These are phyloP conservation scores for Herpetomonas tarakana DNA, from an alignment of 208 protist genomes.

Conservation along the genomic window DNA sequence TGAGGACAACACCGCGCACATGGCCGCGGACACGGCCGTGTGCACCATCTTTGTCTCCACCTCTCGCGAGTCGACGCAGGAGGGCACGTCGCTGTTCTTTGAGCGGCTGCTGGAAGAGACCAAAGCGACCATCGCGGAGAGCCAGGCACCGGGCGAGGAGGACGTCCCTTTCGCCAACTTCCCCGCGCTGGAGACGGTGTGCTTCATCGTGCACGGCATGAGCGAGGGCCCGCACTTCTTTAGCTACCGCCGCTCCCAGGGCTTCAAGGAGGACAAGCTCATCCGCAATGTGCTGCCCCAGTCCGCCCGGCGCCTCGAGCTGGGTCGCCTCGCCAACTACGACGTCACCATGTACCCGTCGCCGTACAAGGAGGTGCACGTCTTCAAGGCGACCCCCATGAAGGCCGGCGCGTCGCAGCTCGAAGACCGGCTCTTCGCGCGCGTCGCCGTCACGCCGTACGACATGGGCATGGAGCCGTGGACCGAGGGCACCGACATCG, in stretches of 20 bases:
- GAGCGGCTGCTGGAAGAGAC: slow-evolving; percentile 46
- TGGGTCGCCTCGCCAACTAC: slow-evolving; percentile 93
- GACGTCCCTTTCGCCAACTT: slow-evolving; percentile 15
- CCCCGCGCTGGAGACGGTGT: slow-evolving; percentile 43
- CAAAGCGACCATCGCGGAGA: too few species aligned
- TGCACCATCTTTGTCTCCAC: slow-evolving; percentile 66
- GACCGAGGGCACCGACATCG: slow-evolving; percentile 69
- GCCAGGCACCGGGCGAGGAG: too few species aligned
- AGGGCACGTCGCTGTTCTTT: slow-evolving; percentile 39
- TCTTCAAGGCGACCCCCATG: slow-evolving; percentile 85
- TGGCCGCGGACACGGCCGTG: slow-evolving; percentile 25
- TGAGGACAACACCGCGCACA: slow-evolving; percentile 24
- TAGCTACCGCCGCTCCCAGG: slow-evolving; percentile 79
- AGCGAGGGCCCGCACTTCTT: slow-evolving; percentile 85
- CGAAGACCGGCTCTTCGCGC: slow-evolving; percentile 93
- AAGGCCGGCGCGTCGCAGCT: slow-evolving; percentile 44
- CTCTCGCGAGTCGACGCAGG: slow-evolving; percentile 41
- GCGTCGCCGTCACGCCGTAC: slow-evolving; percentile 84
- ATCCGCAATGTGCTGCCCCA: slow-evolving; percentile 95
- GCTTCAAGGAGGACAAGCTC: slow-evolving; percentile 89
- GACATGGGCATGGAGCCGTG: slow-evolving; percentile 78
- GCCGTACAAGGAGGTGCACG: slow-evolving; percentile 87
- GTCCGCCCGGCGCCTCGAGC: slow-evolving; percentile 93
- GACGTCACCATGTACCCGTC: slow-evolving; percentile 82
- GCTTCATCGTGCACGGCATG: slow-evolving; percentile 73